Evolutionary conservation across 805 yeast genomes (phyloP).

Genomic region (Clavispora asparagi): DNA sequence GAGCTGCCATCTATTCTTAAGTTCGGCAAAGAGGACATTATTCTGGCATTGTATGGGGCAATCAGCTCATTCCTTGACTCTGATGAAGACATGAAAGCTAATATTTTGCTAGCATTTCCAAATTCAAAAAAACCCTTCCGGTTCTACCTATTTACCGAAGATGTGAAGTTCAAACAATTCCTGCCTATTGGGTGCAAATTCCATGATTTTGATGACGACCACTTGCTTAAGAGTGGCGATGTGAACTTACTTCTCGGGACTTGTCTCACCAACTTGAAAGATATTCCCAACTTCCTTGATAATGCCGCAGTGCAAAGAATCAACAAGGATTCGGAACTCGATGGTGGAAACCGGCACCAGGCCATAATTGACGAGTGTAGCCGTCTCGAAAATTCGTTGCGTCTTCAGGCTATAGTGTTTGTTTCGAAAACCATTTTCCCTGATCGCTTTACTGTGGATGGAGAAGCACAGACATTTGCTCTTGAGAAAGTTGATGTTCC

Average conservation of each 20-base stretch:
- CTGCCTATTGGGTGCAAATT: slow-evolving; percentile 48
- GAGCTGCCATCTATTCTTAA: slow-evolving; percentile 1
- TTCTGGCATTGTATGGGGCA: slow-evolving; percentile 3
- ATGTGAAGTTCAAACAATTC: slow-evolving; percentile 57
- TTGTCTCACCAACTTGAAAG: slow-evolving; percentile 7
- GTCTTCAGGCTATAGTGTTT: slow-evolving; percentile 23
- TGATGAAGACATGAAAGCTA: slow-evolving; percentile 6
- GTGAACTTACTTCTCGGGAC: slow-evolving; percentile 19
- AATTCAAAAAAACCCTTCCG: slow-evolving; percentile 36
- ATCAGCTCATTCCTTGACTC: slow-evolving; percentile 5
- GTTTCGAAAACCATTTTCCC: slow-evolving; percentile 16
- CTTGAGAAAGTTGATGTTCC: slow-evolving; percentile 8
- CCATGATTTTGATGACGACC: slow-evolving; percentile 57
- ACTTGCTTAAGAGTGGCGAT: slow-evolving; percentile 28
- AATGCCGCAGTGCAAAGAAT: slow-evolving; percentile 14
- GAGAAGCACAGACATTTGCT: slow-evolving; percentile 1
- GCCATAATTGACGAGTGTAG: slow-evolving; percentile 7
- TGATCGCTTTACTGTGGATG: slow-evolving; percentile 3
- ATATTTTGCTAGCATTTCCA: slow-evolving; percentile 5
- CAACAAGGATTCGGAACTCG: slow-evolving; percentile 10
- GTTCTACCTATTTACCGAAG: slow-evolving; percentile 51
- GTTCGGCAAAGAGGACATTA: neutral
- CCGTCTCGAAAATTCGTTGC: slow-evolving; percentile 23
- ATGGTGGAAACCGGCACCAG: slow-evolving; percentile 2
- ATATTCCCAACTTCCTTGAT: slow-evolving; percentile 19